Conservation (phyloP, 2,329 filamentous ascomycete genomes). For the Sordariomycetes sp. region DNA sequence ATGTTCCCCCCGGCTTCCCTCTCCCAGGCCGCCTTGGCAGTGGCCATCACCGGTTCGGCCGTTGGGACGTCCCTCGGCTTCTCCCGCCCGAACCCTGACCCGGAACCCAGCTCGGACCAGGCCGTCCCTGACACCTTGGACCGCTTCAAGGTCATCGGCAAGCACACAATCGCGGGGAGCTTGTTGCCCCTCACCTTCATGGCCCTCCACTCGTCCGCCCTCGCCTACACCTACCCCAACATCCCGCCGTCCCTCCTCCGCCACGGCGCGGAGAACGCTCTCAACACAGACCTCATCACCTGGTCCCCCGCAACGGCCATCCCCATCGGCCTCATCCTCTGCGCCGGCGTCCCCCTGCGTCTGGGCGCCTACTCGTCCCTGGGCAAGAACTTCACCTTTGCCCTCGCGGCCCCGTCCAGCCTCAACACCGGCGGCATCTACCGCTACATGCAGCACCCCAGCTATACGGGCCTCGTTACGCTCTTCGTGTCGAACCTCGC, state of each 20-base stretch:
- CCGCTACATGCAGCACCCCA: slow-evolving; percentile 37
- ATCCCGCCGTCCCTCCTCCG: slow-evolving; percentile 14
- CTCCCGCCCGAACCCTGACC: slow-evolving; percentile 18
- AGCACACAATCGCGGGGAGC: slow-evolving; percentile 12
- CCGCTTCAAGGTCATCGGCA: slow-evolving; percentile 14
- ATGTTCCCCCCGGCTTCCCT: neutral
- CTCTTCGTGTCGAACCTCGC: slow-evolving; percentile 15
- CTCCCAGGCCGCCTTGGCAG: slow-evolving; percentile 10
- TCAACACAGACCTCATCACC: slow-evolving; percentile 20
- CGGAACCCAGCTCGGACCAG: neutral
- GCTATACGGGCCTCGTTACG: slow-evolving; percentile 28
- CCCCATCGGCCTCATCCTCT: slow-evolving; percentile 20
- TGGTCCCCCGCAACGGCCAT: slow-evolving; percentile 23
- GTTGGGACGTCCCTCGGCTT: slow-evolving; percentile 18
- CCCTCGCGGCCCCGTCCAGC: slow-evolving; percentile 30
- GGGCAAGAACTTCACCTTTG: slow-evolving; percentile 42
- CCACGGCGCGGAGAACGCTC: slow-evolving; percentile 17
- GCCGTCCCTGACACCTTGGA: slow-evolving; percentile 13
- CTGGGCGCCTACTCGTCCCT: slow-evolving; percentile 29
- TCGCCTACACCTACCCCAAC: slow-evolving; percentile 9
- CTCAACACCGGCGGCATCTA: slow-evolving; percentile 37
- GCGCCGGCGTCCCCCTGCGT: slow-evolving; percentile 19
- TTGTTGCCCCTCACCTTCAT: slow-evolving; percentile 13
- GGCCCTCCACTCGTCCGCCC: slow-evolving; percentile 12
- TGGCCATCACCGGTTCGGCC: slow-evolving; percentile 15